phyloP scores from a whole-genome alignment of 2,329 filamentous ascomycete species.

The Colletotrichum sp. region DNA sequence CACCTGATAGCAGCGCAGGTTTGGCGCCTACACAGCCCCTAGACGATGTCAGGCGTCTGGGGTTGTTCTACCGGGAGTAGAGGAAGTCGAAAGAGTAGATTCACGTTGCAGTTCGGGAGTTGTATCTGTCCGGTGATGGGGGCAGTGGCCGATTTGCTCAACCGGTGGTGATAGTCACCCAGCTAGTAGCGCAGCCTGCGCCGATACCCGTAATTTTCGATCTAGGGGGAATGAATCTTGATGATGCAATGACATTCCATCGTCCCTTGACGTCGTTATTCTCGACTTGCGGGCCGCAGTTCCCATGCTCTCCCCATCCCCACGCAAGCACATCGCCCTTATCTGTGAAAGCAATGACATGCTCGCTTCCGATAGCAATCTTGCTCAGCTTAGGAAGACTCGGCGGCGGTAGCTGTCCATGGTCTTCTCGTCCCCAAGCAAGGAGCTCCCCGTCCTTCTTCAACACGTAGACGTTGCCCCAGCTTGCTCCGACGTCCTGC shows the following conservation, averaged over 20 bases:
- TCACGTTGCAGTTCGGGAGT: conserved; percentile 22
- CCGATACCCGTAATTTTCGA: conserved; percentile 67
- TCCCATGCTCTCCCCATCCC: conserved; percentile 98
- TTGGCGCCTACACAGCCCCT: conserved; percentile 77
- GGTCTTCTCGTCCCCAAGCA: conserved; percentile 86
- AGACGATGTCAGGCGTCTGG: conserved; percentile 64
- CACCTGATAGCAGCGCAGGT: conserved; percentile 27
- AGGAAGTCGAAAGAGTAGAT: conserved; percentile 31
- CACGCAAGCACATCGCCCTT: conserved; percentile 77
- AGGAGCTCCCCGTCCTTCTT: conserved; percentile 62
- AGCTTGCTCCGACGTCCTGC: conserved; percentile 77
- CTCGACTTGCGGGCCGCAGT: conserved; percentile 77
- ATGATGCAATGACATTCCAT: conserved; percentile 71
- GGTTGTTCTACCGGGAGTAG: conserved; percentile 39
- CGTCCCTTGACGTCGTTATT: conserved; percentile 71
- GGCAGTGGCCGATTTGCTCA: conserved; percentile 26
- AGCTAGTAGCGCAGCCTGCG: conserved; percentile 91
- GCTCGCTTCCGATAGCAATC: conserved; percentile 89
- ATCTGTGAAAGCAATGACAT: conserved; percentile 75
- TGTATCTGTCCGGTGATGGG: not conserved
- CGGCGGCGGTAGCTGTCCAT: conserved; percentile 76
- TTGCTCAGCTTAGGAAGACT: conserved; percentile 62
- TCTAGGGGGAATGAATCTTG: conserved; percentile 55
- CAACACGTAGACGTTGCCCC: conserved; percentile 82
- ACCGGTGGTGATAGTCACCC: conserved; percentile 60